phyloP scores from a whole-genome alignment of 2,329 filamentous ascomycete species.

The Microsporum canis region DNA sequence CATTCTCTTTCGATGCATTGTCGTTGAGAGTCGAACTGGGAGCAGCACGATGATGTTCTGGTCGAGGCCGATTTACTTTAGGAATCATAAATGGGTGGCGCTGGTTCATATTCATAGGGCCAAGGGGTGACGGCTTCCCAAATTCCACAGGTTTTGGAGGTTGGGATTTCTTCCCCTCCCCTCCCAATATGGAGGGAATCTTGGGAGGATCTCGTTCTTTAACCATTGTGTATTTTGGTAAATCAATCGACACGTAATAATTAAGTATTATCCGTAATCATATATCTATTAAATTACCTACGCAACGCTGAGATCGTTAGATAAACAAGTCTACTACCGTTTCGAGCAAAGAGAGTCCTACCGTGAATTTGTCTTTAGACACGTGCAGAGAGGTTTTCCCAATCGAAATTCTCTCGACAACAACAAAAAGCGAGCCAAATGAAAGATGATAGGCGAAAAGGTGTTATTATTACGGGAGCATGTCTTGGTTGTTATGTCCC shows the following conservation, averaged over 20 bases:
- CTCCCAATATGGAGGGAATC: constrained; percentile 26
- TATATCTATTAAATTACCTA: not conserved
- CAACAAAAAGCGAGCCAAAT: too few relatives aligned
- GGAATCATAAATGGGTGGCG: constrained; percentile 43
- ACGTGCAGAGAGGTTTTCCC: too few relatives aligned
- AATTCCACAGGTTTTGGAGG: constrained; percentile 41
- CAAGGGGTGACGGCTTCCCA: constrained; percentile 47
- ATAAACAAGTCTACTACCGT: too few relatives aligned
- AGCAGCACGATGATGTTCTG: constrained; percentile 39
- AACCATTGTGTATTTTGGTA: constrained; percentile 33
- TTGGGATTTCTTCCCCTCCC: constrained; percentile 25
- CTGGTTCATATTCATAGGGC: constrained; percentile 23
- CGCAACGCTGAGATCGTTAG: too few relatives aligned
- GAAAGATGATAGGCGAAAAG: not conserved
- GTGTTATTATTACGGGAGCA: not conserved
- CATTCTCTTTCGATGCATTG: constrained; percentile 10
- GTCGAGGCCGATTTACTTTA: constrained; percentile 37
- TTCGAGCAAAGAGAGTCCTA: too few relatives aligned
- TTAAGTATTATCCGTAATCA: not conserved
- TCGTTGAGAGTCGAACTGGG: not conserved
- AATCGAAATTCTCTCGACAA: too few relatives aligned
- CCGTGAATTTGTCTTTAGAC: too few relatives aligned
- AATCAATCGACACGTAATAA: not conserved
- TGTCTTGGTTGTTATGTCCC: not conserved
- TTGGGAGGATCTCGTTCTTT: constrained; percentile 40